Evolutionary conservation across 441 rosid genomes (phyloP), one percentile per base, ranked within the genome.

Genomic region (Hura crepitans): DNA sequence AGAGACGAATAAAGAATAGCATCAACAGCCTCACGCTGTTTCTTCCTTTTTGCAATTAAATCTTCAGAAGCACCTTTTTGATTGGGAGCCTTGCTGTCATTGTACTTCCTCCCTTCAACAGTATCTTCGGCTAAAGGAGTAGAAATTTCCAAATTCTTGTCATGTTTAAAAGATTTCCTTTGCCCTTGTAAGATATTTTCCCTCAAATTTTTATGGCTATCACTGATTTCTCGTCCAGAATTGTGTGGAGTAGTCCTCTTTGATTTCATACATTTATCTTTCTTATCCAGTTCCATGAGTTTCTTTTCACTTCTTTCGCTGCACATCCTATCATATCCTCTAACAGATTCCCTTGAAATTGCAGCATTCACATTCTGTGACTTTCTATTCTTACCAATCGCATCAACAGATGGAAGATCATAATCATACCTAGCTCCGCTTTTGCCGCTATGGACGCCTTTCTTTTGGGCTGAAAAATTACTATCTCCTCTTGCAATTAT

Each of bases 1-100:
- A 96, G 85, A 79, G 97, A 86, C 18, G 97, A 82, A 65, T 63
- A 76, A 67, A 96, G 92, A 81, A 96, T 89, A 59, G 98, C 96
- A 69, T 86, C 91, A 75, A 91, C 97, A 75, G 93, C 97, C 80
- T 89, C 92, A 30, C 98, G 92, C 69, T 93, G 90, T 50, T 84
- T 82, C 80, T 91, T 93, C 74, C 97, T 84, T 82, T 88, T 85
- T 23, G 83, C 67, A 60, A 83, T 78, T 42, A 84, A 53, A 81
- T 87, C 89, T 57, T 78, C 81, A 75, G 74, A 80, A 74, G 81
- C 74, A 55, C 82, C 82, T 50, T 54, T 79, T 35, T 72, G 63
- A 76, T 59, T 80, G 70, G 82, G 68, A 77, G 62, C 78, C 63
- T 25, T 71, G 68, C 80, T 72, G 65, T 72, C 68, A 33, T 67